These are phyloP conservation scores for Leccinellum rugosiceps DNA, from an alignment of 768 basidiomycete genomes.

Conservation along the genomic window DNA sequence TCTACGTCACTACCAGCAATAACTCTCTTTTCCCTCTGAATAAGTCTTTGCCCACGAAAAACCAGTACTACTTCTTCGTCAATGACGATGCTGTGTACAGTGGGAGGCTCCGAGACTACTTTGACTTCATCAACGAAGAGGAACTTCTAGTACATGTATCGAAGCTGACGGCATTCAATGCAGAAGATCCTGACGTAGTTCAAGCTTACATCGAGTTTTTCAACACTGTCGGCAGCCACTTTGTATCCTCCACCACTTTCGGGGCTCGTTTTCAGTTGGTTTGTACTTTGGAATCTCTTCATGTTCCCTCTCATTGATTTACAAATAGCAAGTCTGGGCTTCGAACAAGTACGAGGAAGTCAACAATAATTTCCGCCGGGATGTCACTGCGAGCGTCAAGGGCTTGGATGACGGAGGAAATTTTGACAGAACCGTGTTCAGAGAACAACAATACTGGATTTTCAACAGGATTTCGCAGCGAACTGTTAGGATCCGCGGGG, in stretches of 20 bases:
- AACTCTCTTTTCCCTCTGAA: slow-evolving; percentile 3
- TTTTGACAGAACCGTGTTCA: background rate
- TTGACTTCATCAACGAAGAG: slow-evolving; percentile 5
- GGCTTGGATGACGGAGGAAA: slow-evolving; percentile 6
- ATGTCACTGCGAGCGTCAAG: slow-evolving; percentile 8
- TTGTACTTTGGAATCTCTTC: background rate
- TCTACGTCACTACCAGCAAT: background rate
- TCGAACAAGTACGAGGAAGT: slow-evolving; percentile 7
- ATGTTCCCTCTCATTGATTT: background rate
- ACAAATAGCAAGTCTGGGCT: slow-evolving; percentile 5
- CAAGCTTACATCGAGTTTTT: slow-evolving; percentile 5
- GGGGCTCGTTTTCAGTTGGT: slow-evolving; percentile 7
- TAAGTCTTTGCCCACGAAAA: background rate
- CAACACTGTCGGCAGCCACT: slow-evolving; percentile 5
- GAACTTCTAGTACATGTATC: slow-evolving; percentile 3
- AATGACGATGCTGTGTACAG: slow-evolving; percentile 1
- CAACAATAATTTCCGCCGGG: background rate
- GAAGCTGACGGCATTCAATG: background rate
- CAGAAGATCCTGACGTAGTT: background rate
- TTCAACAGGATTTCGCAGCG: slow-evolving; percentile 6
- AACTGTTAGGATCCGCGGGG: slow-evolving; percentile 4
- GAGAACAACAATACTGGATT: background rate
- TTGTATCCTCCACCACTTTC: background rate
- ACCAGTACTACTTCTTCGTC: slow-evolving; percentile 5
- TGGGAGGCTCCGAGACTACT: background rate